Base-by-base conservation (phyloP, 257 asterid species). In the Rauvolfia tetraphylla region DNA sequence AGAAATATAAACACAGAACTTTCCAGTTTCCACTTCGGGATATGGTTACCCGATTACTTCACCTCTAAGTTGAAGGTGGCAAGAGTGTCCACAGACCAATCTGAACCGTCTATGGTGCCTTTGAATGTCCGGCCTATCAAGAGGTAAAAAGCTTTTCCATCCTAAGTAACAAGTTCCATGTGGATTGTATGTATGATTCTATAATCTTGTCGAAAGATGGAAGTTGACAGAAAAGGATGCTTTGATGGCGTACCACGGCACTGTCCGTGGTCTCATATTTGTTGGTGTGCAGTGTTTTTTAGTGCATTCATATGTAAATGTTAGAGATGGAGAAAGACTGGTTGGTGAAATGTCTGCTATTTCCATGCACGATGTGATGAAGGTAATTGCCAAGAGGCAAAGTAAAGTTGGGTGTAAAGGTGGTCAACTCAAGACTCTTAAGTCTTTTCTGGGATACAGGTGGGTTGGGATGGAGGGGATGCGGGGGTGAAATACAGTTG, bases 301-400 rank as follows among this genome's bases (percentile, higher is more conserved):
- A 54, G 38, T 57, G 22, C 53, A 75, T 29, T 66, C 41, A 22
- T 61, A 61, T 61, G 42, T 58, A 27, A 59, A 63, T 63, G 42
- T 11, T 61, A 53, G 77, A 73, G 78, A 71, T 61, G 41, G 68
- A 80, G 51, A 80, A 61, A 59, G 77, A 70, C 44, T 76, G 74
- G 83, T 71, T 80, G 83, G 80, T 76, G 68, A 36, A 57, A 20
- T 51, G 76, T 63, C 74, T 76, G 79, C 68, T 53, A 17, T 76
- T 10, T 34, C 71, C 33, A 59, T 74, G 49, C 78, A 74, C 27
- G 49, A 25, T 1, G 39, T 25, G 20, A n/a, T 5, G 14, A 23
- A 63, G 33, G 44, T 8, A 33, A 63, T 3, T 33, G 22, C 65
- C 20, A 5, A 14, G 8, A 10, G 44, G 27, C 34, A 62, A 31